Evolutionary conservation across 164 flowering plant genomes (phyloP), one percentile per base, ranked within the genome.

Genomic region (Buxus sempervirens): DNA sequence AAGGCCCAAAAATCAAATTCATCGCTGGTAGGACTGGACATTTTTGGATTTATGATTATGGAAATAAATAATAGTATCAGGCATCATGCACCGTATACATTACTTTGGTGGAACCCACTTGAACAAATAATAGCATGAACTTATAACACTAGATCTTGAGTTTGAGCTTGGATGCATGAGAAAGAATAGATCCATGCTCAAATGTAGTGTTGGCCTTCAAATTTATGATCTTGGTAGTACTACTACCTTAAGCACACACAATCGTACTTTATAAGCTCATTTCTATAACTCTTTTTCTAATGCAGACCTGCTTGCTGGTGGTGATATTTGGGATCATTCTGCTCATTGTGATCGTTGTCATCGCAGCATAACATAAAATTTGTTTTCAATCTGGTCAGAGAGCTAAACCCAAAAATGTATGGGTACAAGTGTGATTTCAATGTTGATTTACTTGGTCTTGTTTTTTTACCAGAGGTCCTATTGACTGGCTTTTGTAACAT

Each of bases 1-100:
- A 93, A 91, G 82, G 91, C 90, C 20, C 98, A 93, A 84, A 86
- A 70, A 81, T 85, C 93, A 58, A 89, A 87, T 74, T 89, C 97
- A n/a, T 93, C 98, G 72, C 78, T 90, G 93, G 98, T 90, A 82
- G 78, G 53, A 0, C 23, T 54, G 22, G 6, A 22, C 16, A 62
- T 19, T 41, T 58, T 18, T 55, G 23, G 25, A 49, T 67, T 41
- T 41, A 9, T 24, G 20, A 14, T 54, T 26, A 20, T 51, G 58
- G 51, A 10, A 15, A 45, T 45, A 10, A 10, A 45, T 45, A 15
- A 15, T 45, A 15, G 9, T 45, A 15, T 15, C 51, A 45, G 51
- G 51, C 18, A 15, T 15, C 51, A 45, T 45, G 45, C 45, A 5
- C 8, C 45, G 12, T 41, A 41, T 12, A 41, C 5, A 41, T 41